Base-by-base conservation (phyloP, 1,284 basidiomycete species). In the Pseudozyma sp. region DNA sequence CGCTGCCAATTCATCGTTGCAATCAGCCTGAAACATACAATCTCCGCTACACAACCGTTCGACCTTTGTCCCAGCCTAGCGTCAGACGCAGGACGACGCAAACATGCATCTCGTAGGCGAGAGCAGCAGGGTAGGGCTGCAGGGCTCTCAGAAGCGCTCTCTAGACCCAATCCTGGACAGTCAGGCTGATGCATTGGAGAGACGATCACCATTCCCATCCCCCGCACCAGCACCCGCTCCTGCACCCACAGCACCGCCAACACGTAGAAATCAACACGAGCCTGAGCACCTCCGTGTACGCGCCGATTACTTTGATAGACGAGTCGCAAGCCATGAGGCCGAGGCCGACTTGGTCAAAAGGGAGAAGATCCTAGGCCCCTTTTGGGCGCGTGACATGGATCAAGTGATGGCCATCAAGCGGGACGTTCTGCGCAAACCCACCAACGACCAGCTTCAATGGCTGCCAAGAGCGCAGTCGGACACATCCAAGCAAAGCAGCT, bases 321-420 rank as follows among this genome's bases (percentile, higher is more conserved):
- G 70, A 14, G 24, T 60, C 2, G 19, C 19, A 5, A 29, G 66
- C 33, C 66, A 59, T 19, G 34, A 54, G 24, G 31, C 30, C 0
- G 51, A 47, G 8, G 37, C 19, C 14, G n/a, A 5, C n/a, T 13
- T 10, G 35, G 42, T 55, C 35, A 49, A 64, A 11, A 30, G 51
- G 5, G 73, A 74, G 39, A 24, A 63, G 42, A 70, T 77, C 37
- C 44, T 74, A 8, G 75, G 75, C 2, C 75, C 75, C 3, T 77
- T 74, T 49, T 77, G 67, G 64, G 70, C 75, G 29, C 62, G 70
- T 10, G 53, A 68, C 30, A 43, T 62, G 35, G 67, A 74, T 35
- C 50, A 77, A 10, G 57, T 77, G 17, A 43, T 63, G 17, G 35
- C 45, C 10, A 61, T 73, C 63, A 77, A 74, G 19, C 53, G 67